Base-by-base conservation (phyloP, 768 basidiomycete species). In the Kwoniella heveanensis region DNA sequence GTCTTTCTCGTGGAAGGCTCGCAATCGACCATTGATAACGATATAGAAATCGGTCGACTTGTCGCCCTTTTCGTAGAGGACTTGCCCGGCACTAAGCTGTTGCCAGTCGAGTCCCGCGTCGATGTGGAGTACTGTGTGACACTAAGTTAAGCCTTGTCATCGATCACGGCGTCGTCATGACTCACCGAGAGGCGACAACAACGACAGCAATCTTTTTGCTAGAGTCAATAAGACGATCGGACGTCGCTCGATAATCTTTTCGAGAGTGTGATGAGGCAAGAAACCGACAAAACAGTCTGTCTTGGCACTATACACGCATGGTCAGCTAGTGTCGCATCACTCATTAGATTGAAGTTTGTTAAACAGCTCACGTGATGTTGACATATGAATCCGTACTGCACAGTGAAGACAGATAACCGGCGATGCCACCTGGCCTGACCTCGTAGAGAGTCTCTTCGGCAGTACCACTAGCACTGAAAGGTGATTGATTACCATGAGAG, bases 231-330 rank as follows among this genome's bases (percentile, higher is more conserved):
- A 84, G 1, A 99, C 96, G 57, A 99, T 98, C 1, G 96, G 96
- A 51, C 90, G 85, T 70, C 93, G 89, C 80, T 98, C 96, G 46
- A 98, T 84, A 58, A 99, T 84, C 24, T 90, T 84, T 74, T 98
- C 92, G 59, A 99, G 82, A 6, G 95, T 89, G 74, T 88, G 85
- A 2, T 90, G 87, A 0, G 96, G 91, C 27, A 99, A 80, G 79
- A 95, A 95, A 0, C 96, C 96, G 67, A 98, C 96, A 72, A 95
- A 99, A n/a, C 89, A 90, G 76, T 99, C 95, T 0, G 94, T 98
- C 82, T 97, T 98, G 4, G 96, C 93, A 30, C 70, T 74, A 55
- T 17, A 24, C 21, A 24, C 1, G 3, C 0, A 24, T 50, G 21
- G 30, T 46, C 46, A 30, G 27, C 15, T 22, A 49, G 25, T 24